Evolutionary conservation across 768 basidiomycete genomes (phyloP), one percentile per base, ranked within the genome.

Genomic region (Suillus subalutaceus): DNA sequence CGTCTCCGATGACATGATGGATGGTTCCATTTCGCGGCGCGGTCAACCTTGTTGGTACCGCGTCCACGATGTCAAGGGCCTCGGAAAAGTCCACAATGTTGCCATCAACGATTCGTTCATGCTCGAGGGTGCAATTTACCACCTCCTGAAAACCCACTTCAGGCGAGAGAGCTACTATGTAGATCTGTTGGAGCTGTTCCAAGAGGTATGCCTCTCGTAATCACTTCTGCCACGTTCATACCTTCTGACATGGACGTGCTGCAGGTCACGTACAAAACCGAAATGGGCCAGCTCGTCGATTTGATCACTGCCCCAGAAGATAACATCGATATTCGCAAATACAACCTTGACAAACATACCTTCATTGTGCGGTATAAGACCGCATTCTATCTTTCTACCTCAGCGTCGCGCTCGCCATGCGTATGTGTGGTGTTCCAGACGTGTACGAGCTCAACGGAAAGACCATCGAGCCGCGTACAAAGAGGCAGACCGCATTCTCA

Each of bases 351-450:
- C 73, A 96, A 94, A 75, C 95, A 98, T 75, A 86, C 87, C 67
- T 86, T 93, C 65, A 98, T 99, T 76, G 97, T 98, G 63, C 85
- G 94, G 68, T 98, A 96, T 88, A 99, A 99, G 81, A 98, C 97
- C 37, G 93, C 97, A 0, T 97, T 86, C 81, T 99, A 99, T 97
- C 94, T 38, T 99, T 99, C 86, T 97, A 98, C 82, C 93, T 99
- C 69, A 95, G 97, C 57, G 94, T 99, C 69, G 97, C 97, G 16
- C 89, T 96, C 68, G 95, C 95, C 13, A 90, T 99, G 89, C 86
- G 90, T 77, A 82, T 96, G 77, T 86, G 84, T 71, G 81, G 82
- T 60, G 84, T 94, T 63, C 87, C 91, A 15, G 80, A 81, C 53
- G 75, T 80, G 43, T 85, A 87, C 72, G 74, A 70, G 26, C 70